These are phyloP conservation scores for Hericium alpestre DNA, from an alignment of 768 basidiomycete genomes.

Conservation along the genomic window DNA sequence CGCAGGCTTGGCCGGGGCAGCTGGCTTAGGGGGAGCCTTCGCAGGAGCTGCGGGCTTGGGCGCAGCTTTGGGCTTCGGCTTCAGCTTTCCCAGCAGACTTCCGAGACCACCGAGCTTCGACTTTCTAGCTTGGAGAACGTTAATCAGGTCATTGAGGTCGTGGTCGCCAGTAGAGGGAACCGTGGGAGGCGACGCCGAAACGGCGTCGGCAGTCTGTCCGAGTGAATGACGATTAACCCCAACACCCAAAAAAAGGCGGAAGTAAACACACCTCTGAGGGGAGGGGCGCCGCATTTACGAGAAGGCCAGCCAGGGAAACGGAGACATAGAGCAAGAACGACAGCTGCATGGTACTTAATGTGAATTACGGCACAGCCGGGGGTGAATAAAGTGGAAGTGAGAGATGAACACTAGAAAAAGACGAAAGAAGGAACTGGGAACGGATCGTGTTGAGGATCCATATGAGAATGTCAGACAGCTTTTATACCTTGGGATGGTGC, in stretches of 20 bases:
- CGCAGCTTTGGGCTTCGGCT: not conserved
- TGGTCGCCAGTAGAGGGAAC: no score
- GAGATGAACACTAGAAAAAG: no score
- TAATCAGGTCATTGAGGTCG: not conserved
- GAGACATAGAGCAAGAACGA: not conserved
- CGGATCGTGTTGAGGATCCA: no score
- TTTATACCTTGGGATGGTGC: no score
- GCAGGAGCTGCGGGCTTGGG: not conserved
- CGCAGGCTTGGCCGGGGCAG: not conserved
- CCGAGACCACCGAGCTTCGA: not conserved
- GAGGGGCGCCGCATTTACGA: not conserved
- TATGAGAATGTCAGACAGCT: no score
- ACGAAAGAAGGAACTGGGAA: no score
- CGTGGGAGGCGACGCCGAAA: not conserved
- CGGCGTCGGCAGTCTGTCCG: not conserved
- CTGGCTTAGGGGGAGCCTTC: not conserved
- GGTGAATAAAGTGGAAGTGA: no score
- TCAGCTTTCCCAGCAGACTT: not conserved
- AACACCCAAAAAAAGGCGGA: not conserved
- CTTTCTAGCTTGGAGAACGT: not conserved
- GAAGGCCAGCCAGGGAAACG: not conserved
- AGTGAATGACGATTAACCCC: not conserved
- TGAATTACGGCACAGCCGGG: no score
- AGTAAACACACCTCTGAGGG: not conserved
- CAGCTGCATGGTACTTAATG: not conserved